These are phyloP conservation scores for Arxiozyma telluris DNA, from an alignment of 1,139 yeast species.

Conservation along the genomic window DNA sequence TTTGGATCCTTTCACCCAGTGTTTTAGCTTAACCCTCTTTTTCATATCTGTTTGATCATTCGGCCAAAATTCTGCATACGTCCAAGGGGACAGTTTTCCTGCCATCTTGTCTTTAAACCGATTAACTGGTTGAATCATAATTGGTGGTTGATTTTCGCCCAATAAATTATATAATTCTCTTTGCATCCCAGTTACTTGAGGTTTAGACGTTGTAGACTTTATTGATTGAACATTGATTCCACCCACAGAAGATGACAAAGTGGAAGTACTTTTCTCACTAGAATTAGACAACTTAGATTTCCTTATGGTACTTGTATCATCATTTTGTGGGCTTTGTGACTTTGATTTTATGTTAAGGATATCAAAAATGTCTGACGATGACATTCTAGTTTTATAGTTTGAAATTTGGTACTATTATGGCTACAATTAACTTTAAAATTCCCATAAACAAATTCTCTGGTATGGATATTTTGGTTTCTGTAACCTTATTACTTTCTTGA, in stretches of 20 bases:
- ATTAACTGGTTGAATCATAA: slow-evolving; percentile 43
- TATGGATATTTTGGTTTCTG: too few relatives aligned
- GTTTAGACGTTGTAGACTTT: slow-evolving; percentile 23
- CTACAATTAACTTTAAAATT: too few relatives aligned
- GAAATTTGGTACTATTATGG: background rate
- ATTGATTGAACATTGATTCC: background rate
- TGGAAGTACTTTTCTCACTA: background rate
- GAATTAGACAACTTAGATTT: slow-evolving; percentile 6
- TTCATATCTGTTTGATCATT: slow-evolving; percentile 30
- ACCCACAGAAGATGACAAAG: background rate
- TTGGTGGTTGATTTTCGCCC: slow-evolving; percentile 91
- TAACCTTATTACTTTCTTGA: background rate
- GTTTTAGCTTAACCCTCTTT: slow-evolving; percentile 44
- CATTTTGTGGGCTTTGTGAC: slow-evolving; percentile 26
- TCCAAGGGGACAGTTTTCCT: slow-evolving; percentile 76
- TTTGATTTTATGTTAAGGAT: slow-evolving; percentile 54
- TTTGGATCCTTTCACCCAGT: slow-evolving; percentile 81
- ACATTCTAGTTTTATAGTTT: slow-evolving; percentile 18
- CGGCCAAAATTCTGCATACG: slow-evolving; percentile 51
- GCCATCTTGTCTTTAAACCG: slow-evolving; percentile 58
- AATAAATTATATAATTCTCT: slow-evolving; percentile 79
- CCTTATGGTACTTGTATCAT: slow-evolving; percentile 18
- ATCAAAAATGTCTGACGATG: slow-evolving; percentile 64
- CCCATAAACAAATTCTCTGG: too few relatives aligned
- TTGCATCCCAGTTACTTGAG: slow-evolving; percentile 70